phyloP scores from a whole-genome alignment of 2,329 filamentous ascomycete species.

The Claviceps pazoutovae region DNA sequence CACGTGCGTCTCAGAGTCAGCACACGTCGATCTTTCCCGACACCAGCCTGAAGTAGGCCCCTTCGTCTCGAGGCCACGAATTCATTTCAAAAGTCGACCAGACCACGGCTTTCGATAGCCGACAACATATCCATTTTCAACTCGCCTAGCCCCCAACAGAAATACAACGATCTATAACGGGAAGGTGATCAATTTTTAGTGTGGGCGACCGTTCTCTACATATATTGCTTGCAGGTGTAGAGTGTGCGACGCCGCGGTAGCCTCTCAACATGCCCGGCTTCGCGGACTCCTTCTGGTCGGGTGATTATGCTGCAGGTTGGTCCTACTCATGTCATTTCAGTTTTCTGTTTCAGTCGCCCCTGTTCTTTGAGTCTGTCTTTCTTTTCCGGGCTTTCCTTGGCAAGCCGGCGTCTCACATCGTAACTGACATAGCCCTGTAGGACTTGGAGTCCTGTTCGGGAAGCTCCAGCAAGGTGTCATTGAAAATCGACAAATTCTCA shows the following conservation, averaged over 20 bases:
- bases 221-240: background rate
- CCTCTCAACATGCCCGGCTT: slow-evolving; percentile 63
- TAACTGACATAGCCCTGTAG: slow-evolving; percentile 22
- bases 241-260: slow-evolving; percentile 3
- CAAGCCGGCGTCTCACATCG: background rate
- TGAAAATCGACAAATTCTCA: slow-evolving; percentile 89
- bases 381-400: background rate
- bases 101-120: background rate
- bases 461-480: slow-evolving; percentile 94
- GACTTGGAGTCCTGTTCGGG: slow-evolving; percentile 83
- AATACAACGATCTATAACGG: background rate
- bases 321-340: background rate
- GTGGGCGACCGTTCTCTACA: background rate
- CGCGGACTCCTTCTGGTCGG: slow-evolving; percentile 93
- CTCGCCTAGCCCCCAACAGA: background rate
- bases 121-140: background rate
- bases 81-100: background rate
- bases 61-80: background rate
- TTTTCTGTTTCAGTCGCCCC: background rate
- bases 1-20: background rate
- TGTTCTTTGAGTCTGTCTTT: background rate
- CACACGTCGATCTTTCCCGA: background rate
- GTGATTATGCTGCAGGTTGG: slow-evolving; percentile 87
- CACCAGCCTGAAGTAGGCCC: background rate
- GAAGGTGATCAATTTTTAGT: no score